Evolutionary conservation across 78 protist genomes (phyloP).

Genomic region (Tieghemostelium lacteum): DNA sequence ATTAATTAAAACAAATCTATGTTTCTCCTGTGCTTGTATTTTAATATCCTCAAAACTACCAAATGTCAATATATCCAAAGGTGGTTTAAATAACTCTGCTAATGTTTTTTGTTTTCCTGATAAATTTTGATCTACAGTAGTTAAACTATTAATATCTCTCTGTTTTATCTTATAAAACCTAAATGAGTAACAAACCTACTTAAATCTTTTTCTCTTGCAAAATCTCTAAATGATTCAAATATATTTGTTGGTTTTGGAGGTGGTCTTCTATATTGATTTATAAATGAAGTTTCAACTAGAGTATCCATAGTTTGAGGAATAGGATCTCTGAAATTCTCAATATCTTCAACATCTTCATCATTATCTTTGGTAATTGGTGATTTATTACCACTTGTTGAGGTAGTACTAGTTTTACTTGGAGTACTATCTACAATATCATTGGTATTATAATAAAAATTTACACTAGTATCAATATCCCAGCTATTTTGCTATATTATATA

Average conservation of each 20-base stretch:
- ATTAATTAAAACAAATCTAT: constrained; percentile 33
- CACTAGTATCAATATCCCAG: constrained; percentile 66
- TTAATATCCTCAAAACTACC: constrained; percentile 55
- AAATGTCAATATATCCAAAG: constrained; percentile 56
- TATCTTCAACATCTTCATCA: not conserved
- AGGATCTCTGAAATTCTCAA: constrained; percentile 59
- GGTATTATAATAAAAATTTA: constrained; percentile 32
- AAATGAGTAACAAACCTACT: not conserved
- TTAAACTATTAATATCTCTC: not conserved
- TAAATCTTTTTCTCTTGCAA: constrained; percentile 25
- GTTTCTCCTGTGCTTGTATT: constrained; percentile 11
- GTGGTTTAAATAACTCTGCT: constrained; percentile 74
- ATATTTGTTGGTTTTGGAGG: constrained; percentile 32
- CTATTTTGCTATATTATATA: constrained; percentile 22
- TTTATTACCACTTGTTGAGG: not conserved
- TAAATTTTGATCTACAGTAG: constrained; percentile 2
- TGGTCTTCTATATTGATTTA: not conserved
- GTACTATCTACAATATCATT: constrained; percentile 4
- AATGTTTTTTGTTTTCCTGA: constrained; percentile 50
- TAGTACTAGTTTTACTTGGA: not conserved
- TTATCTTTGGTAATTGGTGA: constrained; percentile 7
- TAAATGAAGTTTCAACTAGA: constrained; percentile 9
- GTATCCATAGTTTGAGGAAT: constrained; percentile 30
- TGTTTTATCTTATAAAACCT: not conserved
- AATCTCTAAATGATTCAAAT: constrained; percentile 69